phyloP scores from a whole-genome alignment of 768 basidiomycete species.

The Artomyces pyxidatus region DNA sequence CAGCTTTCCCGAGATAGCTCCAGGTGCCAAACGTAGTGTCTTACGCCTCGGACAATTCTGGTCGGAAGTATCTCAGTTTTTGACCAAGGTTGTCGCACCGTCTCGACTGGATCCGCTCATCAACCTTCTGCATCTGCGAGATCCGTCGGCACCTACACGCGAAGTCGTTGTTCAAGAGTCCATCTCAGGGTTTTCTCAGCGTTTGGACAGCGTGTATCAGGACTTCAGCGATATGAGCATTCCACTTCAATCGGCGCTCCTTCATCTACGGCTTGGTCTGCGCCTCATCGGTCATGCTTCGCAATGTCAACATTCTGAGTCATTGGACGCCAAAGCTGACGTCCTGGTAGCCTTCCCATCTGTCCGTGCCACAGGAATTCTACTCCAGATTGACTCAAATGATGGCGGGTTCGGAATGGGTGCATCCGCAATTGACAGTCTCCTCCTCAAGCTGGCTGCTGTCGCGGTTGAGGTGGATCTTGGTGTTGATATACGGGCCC shows the following conservation, averaged over 20 bases:
- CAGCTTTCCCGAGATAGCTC: conserved; percentile 23
- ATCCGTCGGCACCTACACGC: conserved; percentile 34
- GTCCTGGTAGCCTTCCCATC: conserved; percentile 50
- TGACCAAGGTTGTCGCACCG: conserved; percentile 42
- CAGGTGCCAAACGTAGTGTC: conserved; percentile 29
- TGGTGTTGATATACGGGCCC: conserved; percentile 27
- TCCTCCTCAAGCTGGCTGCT: conserved; percentile 43
- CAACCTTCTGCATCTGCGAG: conserved; percentile 26
- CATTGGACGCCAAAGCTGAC: conserved; percentile 18
- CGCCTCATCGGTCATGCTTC: conserved; percentile 35
- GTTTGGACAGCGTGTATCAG: conserved; percentile 58
- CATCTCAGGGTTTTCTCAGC: conserved; percentile 66
- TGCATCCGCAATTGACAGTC: conserved; percentile 29
- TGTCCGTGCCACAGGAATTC: conserved; percentile 30
- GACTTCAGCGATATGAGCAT: conserved; percentile 64
- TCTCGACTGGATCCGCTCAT: conserved; percentile 45
- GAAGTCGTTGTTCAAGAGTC: conserved; percentile 76
- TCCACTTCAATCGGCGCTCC: conserved; percentile 60
- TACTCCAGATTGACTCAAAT: conserved; percentile 24
- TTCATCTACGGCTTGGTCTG: conserved; percentile 65
- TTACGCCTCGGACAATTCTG: conserved; percentile 56
- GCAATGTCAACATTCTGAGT: not conserved
- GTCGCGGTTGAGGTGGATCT: conserved; percentile 36
- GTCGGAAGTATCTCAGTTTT: conserved; percentile 73
- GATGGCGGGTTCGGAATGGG: conserved; percentile 18